Base-by-base conservation (phyloP, 106 monocot species). In the Dactylorhiza incarnata region DNA sequence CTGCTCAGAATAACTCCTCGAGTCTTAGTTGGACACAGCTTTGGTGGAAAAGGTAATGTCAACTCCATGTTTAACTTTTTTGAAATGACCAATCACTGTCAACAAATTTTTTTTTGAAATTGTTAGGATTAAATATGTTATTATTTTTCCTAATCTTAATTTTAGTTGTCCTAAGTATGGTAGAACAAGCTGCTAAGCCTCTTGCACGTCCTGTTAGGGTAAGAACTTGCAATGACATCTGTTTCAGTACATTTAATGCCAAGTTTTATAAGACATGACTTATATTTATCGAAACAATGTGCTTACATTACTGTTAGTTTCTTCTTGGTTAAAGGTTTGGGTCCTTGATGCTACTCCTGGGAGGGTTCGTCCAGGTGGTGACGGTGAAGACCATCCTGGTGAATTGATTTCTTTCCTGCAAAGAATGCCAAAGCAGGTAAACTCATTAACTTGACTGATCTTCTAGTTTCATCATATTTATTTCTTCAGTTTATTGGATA, bases 171-270 rank as follows among this genome's bases (percentile, higher is more conserved):
- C 72, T 96, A 63, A 96, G 95, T 79, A 97, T 97, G 97, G 86
- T 91, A 82, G 91, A 97, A 73, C 97, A 97, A 86, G 97, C 97
- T 76, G 97, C 97, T 74, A 97, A 97, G 82, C 97, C 97, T 78
- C 87, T 97, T 83, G 97, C 97, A 74, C 84, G 97, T 48, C 97
- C 94, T 76, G 94, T 94, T 54, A 85, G 75, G 84, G 97, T 97
- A 87, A 82, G 4, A 17, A 48, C 51, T 74, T 7, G 72, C 2
- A 9, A 14, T 20, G 55, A 72, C 48, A 2, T 29, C 49, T 50
- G 22, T 8, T 22, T 22, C 10, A 48, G 23, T 17, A 4, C 26
- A 37, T 79, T 58, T 43, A 63, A 49, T 44, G 15, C 59, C 51
- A 49, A 49, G 7, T 49, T 49, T 22, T 48, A n/a, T 24, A 16